Evolutionary conservation across 129 eudicot species (phyloP), one percentile per base, ranked within the genome.

Genomic region (Pittosporum tobira): DNA sequence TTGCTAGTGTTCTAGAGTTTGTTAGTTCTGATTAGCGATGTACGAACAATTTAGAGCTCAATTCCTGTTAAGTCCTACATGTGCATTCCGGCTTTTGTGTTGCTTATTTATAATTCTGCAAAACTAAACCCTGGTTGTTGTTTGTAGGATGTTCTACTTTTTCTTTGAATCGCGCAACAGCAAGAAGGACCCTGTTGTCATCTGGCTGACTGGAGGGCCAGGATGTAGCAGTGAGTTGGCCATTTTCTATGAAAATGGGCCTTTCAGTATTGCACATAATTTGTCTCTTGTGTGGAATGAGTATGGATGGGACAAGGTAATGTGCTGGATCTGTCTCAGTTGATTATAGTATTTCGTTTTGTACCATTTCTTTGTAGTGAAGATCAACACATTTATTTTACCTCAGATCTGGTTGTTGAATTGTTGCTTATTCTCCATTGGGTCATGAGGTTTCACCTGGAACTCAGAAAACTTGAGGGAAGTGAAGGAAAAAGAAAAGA

Each of bases 141-240:
- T 38, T 66, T 73, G 81, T 73, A 88, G 96, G 85, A 76, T 88
- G 96, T 88, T 88, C 60, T 88, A 88, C 75, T 88, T 88, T 51
- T 88, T 88, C 88, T 88, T 88, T 45, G 94, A 88, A 56, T 88
- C 96, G 20, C 89, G 94, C 57, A 78, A 80, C 53, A 69, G 75
- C 75, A 76, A 71, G 61, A 63, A 79, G 6, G 91, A 84, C 45
- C 96, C 96, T 59, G 91, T 88, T 66, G 96, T 84, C 26, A 81
- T 88, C 59, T 88, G 96, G 96, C 48, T 88, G 77, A 84, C 94
- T 59, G 94, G 96, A 63, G 96, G 96, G 11, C 96, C 96, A 56
- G 96, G 96, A 13, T 88, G 96, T 68, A 88, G 96, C 67, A 88
- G 96, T 56, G 96, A 88, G 81, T 73, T 88, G 74, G 96, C 96